These are phyloP conservation scores for Alternaria burnsii DNA, from an alignment of 2,329 filamentous ascomycete species.

Conservation along the genomic window DNA sequence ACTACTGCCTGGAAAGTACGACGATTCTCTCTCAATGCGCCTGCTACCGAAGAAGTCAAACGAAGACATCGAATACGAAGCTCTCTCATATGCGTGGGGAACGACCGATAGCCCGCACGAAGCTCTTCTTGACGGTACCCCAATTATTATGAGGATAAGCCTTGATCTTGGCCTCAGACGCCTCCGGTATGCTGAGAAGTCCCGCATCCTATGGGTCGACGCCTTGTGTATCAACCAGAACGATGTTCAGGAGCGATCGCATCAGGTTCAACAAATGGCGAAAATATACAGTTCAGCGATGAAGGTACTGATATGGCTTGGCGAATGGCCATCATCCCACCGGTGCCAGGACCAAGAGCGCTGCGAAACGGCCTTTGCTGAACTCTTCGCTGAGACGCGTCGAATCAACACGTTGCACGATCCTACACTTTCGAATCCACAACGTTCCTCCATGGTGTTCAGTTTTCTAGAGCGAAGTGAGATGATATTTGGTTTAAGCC, in stretches of 20 bases:
- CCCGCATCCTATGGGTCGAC: neutral
- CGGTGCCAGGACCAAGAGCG: neutral
- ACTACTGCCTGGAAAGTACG: neutral
- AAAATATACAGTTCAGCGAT: neutral
- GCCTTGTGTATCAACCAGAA: neutral
- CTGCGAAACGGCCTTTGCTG: neutral
- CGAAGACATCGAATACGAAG: neutral
- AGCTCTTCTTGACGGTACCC: neutral
- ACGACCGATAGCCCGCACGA: neutral
- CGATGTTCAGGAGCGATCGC: neutral
- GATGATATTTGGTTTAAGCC: too few species aligned
- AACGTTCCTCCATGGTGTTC: too few species aligned
- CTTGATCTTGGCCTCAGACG: neutral
- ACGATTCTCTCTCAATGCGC: accelerated
- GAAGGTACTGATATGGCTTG: neutral
- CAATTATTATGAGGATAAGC: accelerated
- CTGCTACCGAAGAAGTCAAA: neutral
- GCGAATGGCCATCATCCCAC: neutral
- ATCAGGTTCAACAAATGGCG: neutral
- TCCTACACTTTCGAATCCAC: too few species aligned
- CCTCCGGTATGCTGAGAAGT: neutral
- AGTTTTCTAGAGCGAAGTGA: too few species aligned
- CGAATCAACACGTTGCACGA: too few species aligned
- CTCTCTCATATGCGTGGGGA: neutral
- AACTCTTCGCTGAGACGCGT: neutral